A percentile compares a stretch with the other conserved stretches of the same genome.
Conservation (phyloP, 2,329 filamentous ascomycete genomes). For the Ceratocystis harringtonii region DNA sequence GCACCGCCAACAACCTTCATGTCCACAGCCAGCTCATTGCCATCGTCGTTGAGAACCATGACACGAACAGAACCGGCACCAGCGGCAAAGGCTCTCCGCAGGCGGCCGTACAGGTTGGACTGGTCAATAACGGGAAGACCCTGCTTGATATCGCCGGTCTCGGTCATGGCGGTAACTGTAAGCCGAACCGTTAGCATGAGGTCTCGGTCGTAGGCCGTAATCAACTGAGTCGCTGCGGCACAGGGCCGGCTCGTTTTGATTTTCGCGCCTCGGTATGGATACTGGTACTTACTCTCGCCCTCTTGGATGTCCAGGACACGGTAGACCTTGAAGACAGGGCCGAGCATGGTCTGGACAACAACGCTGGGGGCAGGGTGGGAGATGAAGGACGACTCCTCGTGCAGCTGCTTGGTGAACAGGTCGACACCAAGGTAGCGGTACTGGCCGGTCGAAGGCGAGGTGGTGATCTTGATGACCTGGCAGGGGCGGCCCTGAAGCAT, state of each 20-base stretch:
- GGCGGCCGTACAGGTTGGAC: slow-evolving; percentile 70
- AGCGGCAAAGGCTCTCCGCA: slow-evolving; percentile 71
- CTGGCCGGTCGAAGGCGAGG: slow-evolving; percentile 93
- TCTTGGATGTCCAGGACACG: slow-evolving; percentile 94
- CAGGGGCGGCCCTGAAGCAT: slow-evolving; percentile 97
- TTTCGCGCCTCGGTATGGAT: slow-evolving; percentile 7
- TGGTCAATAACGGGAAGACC: slow-evolving; percentile 85
- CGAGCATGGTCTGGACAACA: slow-evolving; percentile 98
- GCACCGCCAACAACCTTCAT: slow-evolving; percentile 93
- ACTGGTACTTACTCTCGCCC: slow-evolving; percentile 32
- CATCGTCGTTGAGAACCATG: slow-evolving; percentile 86
- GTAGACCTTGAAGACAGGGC: slow-evolving; percentile 99
- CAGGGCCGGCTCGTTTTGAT: background rate
- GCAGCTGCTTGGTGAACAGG: slow-evolving; percentile 98
- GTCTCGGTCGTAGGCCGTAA: slow-evolving; percentile 14
- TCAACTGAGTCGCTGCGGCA: background rate
- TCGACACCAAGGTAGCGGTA: slow-evolving; percentile 99
- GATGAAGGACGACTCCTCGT: slow-evolving; percentile 97
- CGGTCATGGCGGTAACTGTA: slow-evolving; percentile 84
- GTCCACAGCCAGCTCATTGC: slow-evolving; percentile 90
- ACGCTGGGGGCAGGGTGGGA: slow-evolving; percentile 94
- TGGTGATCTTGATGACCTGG: slow-evolving; percentile 99
- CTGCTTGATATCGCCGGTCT: slow-evolving; percentile 98
- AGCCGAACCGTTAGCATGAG: slow-evolving; percentile 15
- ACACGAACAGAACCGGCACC: slow-evolving; percentile 89